A percentile compares a stretch with the other conserved stretches of the same genome.
phyloP scores from a whole-genome alignment of 441 rosid species.

The Pelargonium cotyledonis region DNA sequence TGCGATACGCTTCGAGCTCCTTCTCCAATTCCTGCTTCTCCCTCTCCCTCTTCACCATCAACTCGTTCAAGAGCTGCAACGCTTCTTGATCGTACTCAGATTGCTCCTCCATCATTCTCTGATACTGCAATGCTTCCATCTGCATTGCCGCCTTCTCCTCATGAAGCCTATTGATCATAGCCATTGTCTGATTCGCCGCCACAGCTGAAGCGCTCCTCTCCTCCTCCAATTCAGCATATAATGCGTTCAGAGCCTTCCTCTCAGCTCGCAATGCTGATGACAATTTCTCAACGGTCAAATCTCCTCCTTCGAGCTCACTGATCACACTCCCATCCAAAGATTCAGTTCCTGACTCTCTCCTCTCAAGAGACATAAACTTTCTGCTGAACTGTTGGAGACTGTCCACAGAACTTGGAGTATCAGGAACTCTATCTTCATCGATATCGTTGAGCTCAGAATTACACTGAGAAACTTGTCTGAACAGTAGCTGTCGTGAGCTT shows the following conservation, averaged over 20 bases:
- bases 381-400: constrained; percentile 44
- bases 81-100: constrained; percentile 91
- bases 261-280: constrained; percentile 52
- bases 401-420: constrained; percentile 49
- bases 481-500: constrained; percentile 18
- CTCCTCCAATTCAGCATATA: constrained; percentile 75
- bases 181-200: constrained; percentile 90
- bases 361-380: constrained; percentile 39
- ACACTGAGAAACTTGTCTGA: constrained; percentile 18
- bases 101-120: constrained; percentile 97
- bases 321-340: constrained; percentile 48
- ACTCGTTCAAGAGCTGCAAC: constrained; percentile 69
- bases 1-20: constrained; percentile 57
- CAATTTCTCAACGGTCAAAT: constrained; percentile 50
- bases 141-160: constrained; percentile 96
- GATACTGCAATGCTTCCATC: constrained; percentile 96
- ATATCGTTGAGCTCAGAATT: constrained; percentile 34
- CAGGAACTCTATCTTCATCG: constrained; percentile 54
- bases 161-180: constrained; percentile 90
- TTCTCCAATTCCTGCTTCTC: constrained; percentile 65
- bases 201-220: constrained; percentile 92
- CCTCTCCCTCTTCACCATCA: constrained; percentile 63
- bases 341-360: constrained; percentile 47
- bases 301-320: constrained; percentile 36
- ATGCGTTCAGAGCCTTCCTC: constrained; percentile 52